phyloP scores from a whole-genome alignment of 768 basidiomycete species.

The Boletus reticuloceps region DNA sequence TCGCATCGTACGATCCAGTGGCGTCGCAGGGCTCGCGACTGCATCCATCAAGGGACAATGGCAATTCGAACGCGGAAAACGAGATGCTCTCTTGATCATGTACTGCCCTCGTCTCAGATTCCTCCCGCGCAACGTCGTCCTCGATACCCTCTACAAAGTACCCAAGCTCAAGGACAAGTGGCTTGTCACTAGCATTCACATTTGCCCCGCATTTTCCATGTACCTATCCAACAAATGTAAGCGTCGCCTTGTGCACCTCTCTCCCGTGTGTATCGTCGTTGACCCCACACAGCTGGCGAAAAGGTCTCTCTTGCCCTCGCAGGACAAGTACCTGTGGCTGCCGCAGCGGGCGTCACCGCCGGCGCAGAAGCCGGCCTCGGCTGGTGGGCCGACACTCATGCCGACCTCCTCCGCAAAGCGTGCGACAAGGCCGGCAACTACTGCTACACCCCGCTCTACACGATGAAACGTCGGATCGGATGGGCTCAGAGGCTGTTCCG shows the following conservation, averaged over 20 bases:
- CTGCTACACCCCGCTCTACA: slow-evolving; percentile 27
- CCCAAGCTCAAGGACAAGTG: slow-evolving; percentile 27
- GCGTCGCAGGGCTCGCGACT: slow-evolving; percentile 24
- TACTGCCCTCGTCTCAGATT: slow-evolving; percentile 22
- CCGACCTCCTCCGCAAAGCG: slow-evolving; percentile 23
- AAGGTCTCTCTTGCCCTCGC: slow-evolving; percentile 23
- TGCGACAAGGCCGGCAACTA: slow-evolving; percentile 21
- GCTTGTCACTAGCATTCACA: slow-evolving; percentile 32
- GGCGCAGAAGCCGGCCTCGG: slow-evolving; percentile 9
- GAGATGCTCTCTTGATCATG: slow-evolving; percentile 38
- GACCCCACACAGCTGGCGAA: slow-evolving; percentile 20
- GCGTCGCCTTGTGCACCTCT: not conserved
- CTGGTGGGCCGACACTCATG: slow-evolving; percentile 23
- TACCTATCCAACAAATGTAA: slow-evolving; percentile 31
- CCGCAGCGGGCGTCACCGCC: slow-evolving; percentile 3
- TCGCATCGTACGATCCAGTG: not conserved
- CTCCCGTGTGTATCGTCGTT: not conserved
- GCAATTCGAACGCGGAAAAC: slow-evolving; percentile 31
- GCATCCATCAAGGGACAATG: slow-evolving; percentile 35
- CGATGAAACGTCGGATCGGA: slow-evolving; percentile 14
- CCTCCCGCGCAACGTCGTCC: slow-evolving; percentile 18
- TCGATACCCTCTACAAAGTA: slow-evolving; percentile 23
- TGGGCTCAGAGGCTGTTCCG: slow-evolving; percentile 7
- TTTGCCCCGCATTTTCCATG: slow-evolving; percentile 34
- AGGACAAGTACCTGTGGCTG: slow-evolving; percentile 10